phyloP scores from a whole-genome alignment of 305 asterid species.

The Andrographis paniculata region DNA sequence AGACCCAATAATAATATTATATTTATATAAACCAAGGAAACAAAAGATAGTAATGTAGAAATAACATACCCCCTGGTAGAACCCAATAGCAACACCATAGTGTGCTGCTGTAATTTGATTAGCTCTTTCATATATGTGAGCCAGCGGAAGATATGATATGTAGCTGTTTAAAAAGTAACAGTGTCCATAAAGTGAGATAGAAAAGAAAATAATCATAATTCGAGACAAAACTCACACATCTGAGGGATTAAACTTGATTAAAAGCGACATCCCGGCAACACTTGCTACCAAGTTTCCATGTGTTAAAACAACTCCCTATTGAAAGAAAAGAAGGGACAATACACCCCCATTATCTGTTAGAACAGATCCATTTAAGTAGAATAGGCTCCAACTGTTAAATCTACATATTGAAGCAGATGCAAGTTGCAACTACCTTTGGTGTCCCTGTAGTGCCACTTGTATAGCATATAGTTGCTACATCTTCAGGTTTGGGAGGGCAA shows the following conservation, averaged over 20 bases:
- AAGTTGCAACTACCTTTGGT: constrained; percentile 58
- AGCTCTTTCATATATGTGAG: constrained; percentile 98
- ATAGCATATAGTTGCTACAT: constrained; percentile 87
- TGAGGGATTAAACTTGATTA: constrained; percentile 52
- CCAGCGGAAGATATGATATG: constrained; percentile 95
- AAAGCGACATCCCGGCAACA: constrained; percentile 55
- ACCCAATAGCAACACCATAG: constrained; percentile 83
- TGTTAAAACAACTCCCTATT: constrained; percentile 80
- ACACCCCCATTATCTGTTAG: constrained; percentile 5
- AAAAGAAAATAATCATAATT: constrained; percentile 16
- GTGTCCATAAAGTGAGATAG: constrained; percentile 11
- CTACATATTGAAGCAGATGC: constrained; percentile 12
- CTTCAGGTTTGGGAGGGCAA: constrained; percentile 85
- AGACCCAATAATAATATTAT: too few relatives aligned
- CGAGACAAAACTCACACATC: constrained; percentile 64
- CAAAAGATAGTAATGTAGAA: constrained; percentile 9
- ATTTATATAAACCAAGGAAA: constrained; percentile 1
- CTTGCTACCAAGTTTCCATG: constrained; percentile 81
- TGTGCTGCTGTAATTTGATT: constrained; percentile 52
- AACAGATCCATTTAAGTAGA: constrained; percentile 15
- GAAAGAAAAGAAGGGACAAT: constrained; percentile 17
- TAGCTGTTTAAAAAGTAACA: constrained; percentile 42
- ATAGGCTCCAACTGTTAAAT: constrained; percentile 15
- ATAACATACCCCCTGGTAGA: constrained; percentile 89
- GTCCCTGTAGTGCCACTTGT: constrained; percentile 99